A percentile compares a stretch with the other conserved stretches of the same genome.
phyloP scores from a whole-genome alignment of 1,139 yeast species.

The Debaryomyces sp. region DNA sequence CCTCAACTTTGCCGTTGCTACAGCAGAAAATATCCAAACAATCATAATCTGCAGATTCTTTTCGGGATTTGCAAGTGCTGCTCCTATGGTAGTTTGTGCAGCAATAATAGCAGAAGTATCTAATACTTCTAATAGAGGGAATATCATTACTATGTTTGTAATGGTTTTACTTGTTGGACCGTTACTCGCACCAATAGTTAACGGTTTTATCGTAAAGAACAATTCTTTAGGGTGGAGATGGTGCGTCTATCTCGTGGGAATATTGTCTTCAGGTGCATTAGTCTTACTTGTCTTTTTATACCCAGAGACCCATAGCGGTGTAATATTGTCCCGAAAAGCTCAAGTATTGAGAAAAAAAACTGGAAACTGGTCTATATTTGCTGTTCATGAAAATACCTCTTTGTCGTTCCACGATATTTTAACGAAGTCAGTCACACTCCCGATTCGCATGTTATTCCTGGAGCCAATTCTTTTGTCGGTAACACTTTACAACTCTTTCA shows the following conservation, averaged over 20 bases:
- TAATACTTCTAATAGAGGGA: conserved; percentile 12
- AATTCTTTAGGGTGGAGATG: conserved; percentile 56
- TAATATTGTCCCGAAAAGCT: conserved; percentile 61
- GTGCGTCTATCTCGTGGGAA: conserved; percentile 57
- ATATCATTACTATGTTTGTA: not conserved
- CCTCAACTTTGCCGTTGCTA: conserved; percentile 42
- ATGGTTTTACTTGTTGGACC: not conserved
- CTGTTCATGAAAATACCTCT: conserved; percentile 65
- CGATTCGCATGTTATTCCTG: conserved; percentile 35
- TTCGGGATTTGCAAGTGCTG: conserved; percentile 43
- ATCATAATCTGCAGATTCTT: conserved; percentile 45
- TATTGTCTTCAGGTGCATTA: conserved; percentile 43
- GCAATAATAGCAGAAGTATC: conserved; percentile 32
- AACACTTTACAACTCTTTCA: conserved; percentile 71
- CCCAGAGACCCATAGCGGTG: conserved; percentile 53
- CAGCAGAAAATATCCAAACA: conserved; percentile 41
- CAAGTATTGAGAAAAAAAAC: conserved; percentile 56
- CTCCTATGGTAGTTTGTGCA: conserved; percentile 46
- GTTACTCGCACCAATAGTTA: conserved; percentile 29
- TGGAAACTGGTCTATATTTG: conserved; percentile 78
- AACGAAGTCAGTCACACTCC: not conserved
- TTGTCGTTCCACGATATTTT: not conserved
- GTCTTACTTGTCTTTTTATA: conserved; percentile 31
- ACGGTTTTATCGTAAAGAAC: conserved; percentile 37
- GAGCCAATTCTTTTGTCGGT: conserved; percentile 70